phyloP scores from a whole-genome alignment of 345 rosid species.

The Erysimum cheiranthoides region DNA sequence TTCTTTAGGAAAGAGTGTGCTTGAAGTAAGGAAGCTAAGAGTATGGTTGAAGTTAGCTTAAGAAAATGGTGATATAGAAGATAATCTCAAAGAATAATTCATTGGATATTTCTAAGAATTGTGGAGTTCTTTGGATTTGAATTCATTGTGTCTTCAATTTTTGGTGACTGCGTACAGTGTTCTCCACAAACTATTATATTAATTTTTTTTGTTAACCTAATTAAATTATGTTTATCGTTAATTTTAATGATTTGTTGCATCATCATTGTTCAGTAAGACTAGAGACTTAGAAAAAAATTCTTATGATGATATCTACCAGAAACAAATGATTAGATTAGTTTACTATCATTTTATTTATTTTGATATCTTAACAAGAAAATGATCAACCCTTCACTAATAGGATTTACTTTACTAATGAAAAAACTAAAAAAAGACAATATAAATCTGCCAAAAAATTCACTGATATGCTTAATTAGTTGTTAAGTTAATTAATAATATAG shows the following conservation, averaged over 20 bases:
- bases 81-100: constrained; percentile 33
- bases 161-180: constrained; percentile 15
- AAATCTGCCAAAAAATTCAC: constrained; percentile 4
- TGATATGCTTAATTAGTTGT: constrained; percentile 7
- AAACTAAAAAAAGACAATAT: background rate
- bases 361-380: constrained; percentile 33
- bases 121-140: constrained; percentile 24
- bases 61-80: constrained; percentile 21
- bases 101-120: constrained; percentile 14
- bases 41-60: constrained; percentile 44
- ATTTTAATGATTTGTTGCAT: constrained; percentile 23
- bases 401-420: constrained; percentile 14
- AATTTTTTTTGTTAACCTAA: background rate
- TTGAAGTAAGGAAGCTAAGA: constrained; percentile 45
- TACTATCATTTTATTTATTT: background rate
- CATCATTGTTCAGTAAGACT: constrained; percentile 43
- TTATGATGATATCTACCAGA: constrained; percentile 46
- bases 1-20: constrained; percentile 35
- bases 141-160: constrained; percentile 36
- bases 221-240: constrained; percentile 7
- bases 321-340: constrained; percentile 31
- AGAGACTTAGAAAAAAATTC: constrained; percentile 32
- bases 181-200: constrained; percentile 15
- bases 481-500: background rate
- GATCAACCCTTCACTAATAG: constrained; percentile 16